A percentile compares a stretch with the other conserved stretches of the same genome.
Conservation (phyloP, 1,284 basidiomycete species). For the Pyrrhoderma lamaoense region DNA sequence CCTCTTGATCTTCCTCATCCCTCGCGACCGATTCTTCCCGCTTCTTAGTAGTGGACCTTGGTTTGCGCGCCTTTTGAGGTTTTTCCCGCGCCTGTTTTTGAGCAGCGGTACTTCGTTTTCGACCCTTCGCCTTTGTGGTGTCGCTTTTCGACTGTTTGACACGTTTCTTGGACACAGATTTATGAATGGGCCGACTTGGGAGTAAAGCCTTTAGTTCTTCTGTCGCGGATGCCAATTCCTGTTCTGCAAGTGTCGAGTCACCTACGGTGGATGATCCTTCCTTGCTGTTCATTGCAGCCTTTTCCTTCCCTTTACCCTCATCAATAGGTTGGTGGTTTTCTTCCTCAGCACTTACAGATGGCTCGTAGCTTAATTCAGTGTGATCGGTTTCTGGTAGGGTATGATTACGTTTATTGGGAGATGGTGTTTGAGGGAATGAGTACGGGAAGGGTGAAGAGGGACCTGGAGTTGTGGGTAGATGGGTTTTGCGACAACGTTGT, state of each 20-base stretch:
- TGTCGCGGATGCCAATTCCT: conserved; percentile 1
- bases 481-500: neutral
- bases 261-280: neutral
- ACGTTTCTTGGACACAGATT: neutral
- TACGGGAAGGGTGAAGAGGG: neutral
- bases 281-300: neutral
- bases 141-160: neutral
- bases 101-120: neutral
- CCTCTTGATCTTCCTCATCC: conserved; percentile 12
- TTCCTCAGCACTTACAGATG: neutral
- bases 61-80: neutral
- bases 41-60: neutral
- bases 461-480: neutral
- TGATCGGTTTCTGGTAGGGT: neutral
- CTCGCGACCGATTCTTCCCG: conserved; percentile 9
- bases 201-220: conserved; percentile 1
- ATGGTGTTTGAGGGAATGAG: conserved; percentile 7
- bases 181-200: conserved; percentile 5
- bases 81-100: neutral
- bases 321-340: neutral
- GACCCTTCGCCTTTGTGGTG: neutral
- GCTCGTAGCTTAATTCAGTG: neutral
- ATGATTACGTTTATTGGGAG: conserved; percentile 8
- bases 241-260: conserved; percentile 4
- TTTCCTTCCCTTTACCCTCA: neutral